These are phyloP conservation scores for Cryptosporidium ubiquitum DNA, from an alignment of 169 alveolate species.

Conservation along the genomic window DNA sequence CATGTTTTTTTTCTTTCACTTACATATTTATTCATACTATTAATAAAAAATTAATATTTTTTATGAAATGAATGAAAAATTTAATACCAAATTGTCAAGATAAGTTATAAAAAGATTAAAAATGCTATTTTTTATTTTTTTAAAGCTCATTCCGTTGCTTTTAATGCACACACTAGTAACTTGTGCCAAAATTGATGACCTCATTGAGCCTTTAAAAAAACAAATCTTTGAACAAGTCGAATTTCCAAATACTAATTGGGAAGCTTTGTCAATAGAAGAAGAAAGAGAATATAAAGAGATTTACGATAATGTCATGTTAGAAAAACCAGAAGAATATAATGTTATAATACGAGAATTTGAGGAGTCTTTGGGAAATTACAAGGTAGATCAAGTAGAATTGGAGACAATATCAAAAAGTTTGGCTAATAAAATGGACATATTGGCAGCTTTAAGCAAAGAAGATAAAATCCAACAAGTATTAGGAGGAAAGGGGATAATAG, in stretches of 20 bases:
- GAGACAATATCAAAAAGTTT: background rate
- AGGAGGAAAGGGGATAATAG: slow-evolving; percentile 50
- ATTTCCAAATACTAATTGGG: slow-evolving; percentile 10
- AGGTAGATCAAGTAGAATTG: background rate
- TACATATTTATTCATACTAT: background rate
- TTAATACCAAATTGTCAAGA: background rate
- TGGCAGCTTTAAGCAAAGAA: background rate
- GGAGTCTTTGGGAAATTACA: background rate
- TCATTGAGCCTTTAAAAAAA: slow-evolving; percentile 1
- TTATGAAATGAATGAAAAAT: background rate
- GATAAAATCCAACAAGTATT: slow-evolving; percentile 1
- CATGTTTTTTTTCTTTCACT: background rate
- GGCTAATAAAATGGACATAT: background rate
- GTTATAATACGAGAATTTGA: slow-evolving; percentile 6
- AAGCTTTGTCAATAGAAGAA: background rate
- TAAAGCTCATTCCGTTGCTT: background rate
- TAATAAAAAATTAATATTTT: too few species aligned
- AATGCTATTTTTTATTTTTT: background rate
- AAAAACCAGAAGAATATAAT: slow-evolving; percentile 21
- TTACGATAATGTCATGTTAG: background rate
- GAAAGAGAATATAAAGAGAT: background rate
- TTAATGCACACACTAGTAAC: background rate
- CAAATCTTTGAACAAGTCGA: slow-evolving; percentile 4
- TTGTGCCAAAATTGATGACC: background rate
- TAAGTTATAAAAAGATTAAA: background rate